A percentile compares a stretch with the other conserved stretches of the same genome.
These are phyloP conservation scores for Skeletonema marinoi DNA, from an alignment of 108 stramenopile species.

Conservation along the genomic window DNA sequence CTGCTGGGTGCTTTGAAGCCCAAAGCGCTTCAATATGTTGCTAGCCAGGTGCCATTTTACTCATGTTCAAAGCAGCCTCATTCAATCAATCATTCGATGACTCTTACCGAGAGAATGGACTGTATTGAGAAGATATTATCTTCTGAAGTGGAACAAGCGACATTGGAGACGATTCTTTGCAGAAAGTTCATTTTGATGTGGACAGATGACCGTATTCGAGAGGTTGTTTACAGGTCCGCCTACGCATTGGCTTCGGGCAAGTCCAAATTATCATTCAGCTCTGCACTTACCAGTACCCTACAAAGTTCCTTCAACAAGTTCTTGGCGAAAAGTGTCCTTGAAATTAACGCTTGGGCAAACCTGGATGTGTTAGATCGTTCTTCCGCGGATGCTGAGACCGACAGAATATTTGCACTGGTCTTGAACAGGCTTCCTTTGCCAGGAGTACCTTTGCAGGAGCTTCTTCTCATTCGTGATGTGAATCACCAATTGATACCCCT, in stretches of 20 bases:
- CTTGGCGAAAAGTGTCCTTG: constrained; percentile 17
- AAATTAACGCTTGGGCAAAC: constrained; percentile 26
- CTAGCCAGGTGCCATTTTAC: constrained; percentile 25
- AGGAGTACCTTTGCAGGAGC: constrained; percentile 8
- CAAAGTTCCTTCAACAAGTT: constrained; percentile 26
- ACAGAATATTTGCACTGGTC: constrained; percentile 6
- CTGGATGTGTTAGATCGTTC: constrained; percentile 14
- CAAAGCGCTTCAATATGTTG: constrained; percentile 23
- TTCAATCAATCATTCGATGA: constrained; percentile 16
- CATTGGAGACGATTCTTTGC: constrained; percentile 17
- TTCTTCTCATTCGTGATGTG: constrained; percentile 14
- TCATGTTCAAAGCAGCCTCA: constrained; percentile 9
- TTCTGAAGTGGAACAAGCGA: background rate
- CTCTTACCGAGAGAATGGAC: constrained; percentile 11
- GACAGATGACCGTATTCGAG: constrained; percentile 13
- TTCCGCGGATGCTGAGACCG: background rate
- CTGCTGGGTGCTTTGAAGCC: constrained; percentile 13
- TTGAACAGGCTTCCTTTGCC: constrained; percentile 2
- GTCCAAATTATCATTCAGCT: constrained; percentile 18
- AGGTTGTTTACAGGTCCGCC: constrained; percentile 13
- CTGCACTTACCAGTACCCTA: constrained; percentile 11
- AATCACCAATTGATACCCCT: constrained; percentile 10
- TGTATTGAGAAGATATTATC: constrained; percentile 7
- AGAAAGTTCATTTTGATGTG: constrained; percentile 15
- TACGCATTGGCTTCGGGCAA: constrained; percentile 10